A percentile compares a stretch with the other conserved stretches of the same genome.
phyloP scores from a whole-genome alignment of 2,329 filamentous ascomycete genomes.

The Neonectria ditissima region DNA sequence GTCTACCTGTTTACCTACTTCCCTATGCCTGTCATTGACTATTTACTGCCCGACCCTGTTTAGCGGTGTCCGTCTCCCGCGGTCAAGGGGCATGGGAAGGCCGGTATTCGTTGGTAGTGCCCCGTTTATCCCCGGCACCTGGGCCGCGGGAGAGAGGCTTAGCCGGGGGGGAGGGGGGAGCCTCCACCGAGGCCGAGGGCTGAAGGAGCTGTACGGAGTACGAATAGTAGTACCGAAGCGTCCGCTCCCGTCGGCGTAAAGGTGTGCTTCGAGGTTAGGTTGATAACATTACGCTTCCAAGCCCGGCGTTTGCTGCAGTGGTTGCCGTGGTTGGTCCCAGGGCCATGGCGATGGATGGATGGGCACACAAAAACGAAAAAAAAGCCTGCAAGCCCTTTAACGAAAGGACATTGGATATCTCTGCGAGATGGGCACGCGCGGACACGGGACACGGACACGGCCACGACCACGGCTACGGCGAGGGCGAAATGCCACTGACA shows the following conservation, averaged over 20 bases:
- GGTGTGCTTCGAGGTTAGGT: neutral
- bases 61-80: neutral
- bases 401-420: neutral
- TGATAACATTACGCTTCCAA: neutral
- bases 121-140: constrained; percentile 6
- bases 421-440: neutral
- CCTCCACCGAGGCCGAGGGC: neutral
- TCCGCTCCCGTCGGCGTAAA: neutral
- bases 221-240: too few relatives aligned
- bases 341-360: neutral
- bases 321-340: neutral
- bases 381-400: constrained; percentile 10
- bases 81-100: neutral
- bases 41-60: too few relatives aligned
- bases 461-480: constrained; percentile 25
- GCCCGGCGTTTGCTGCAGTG: too few relatives aligned
- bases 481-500: neutral
- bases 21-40: too few relatives aligned
- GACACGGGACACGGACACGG: too few relatives aligned
- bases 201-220: neutral
- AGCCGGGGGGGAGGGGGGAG: neutral
- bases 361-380: too few relatives aligned
- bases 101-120: neutral
- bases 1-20: too few relatives aligned
- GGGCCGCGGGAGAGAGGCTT: neutral